Base-by-base conservation (phyloP, 257 asterid species). In the Leonotis leonurus region DNA sequence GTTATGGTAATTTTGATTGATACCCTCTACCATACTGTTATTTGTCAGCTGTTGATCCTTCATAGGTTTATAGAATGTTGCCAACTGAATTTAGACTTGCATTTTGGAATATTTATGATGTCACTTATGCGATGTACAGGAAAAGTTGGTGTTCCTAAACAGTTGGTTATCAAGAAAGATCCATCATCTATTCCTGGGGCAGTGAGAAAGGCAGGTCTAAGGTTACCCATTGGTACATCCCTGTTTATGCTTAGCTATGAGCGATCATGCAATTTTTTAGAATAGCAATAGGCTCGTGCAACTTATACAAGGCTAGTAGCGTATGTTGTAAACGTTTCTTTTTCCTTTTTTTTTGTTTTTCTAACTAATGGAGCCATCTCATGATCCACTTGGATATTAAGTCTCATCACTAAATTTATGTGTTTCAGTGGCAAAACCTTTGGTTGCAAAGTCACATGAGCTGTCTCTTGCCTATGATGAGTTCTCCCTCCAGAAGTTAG, bases 391-490 rank as follows among this genome's bases (percentile, higher is more conserved):
- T 10, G 33, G 68, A 36, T 27, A 9, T n/a, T 22, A 33, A 26
- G 35, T 11, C 3, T 24, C 20, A 21, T 29, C n/a, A 5, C 43
- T 44, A 26, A 62, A 44, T 30, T 60, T 60, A 8, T 18, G 5
- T 70, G 22, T 46, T 57, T 77, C 81, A 92, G 98, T 92, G 72
- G 97, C 95, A 26, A 92, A 92, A 81, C 98, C 97, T 21, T 83
- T 92, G 77, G 81, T 86, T 46, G 95, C 98, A 16, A 92, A 89
- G 75, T 92, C 95, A 4, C 98, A 92, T n/a, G 97, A 91, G 78
- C 80, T 92, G 9, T 86, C 95, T 2, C 87, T 92, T 48, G 98
- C 98, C n/a, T 92, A 84, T 68, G 97, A 92, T 59, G 86, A 86
- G 65, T 60, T 74, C 74, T 83, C 98, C 67, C 95, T 92, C 56